Conservation (phyloP, 805 yeast genomes). For the Candida hungchunana region DNA sequence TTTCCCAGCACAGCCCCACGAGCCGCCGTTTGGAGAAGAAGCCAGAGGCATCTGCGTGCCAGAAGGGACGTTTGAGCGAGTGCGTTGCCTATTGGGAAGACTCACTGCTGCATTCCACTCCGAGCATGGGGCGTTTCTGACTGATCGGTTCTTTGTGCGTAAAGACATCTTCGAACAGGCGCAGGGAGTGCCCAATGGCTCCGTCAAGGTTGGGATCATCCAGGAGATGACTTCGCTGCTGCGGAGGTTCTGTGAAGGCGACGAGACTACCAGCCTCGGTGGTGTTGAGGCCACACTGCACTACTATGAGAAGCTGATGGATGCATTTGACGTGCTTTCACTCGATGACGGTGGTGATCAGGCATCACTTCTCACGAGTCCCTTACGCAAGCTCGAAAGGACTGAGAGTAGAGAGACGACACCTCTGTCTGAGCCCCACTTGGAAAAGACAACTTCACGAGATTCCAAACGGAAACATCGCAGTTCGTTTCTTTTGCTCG, state of each 20-base stretch:
- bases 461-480: conserved; percentile 2
- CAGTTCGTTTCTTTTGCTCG: conserved; percentile 5
- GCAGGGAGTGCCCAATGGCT: conserved; percentile 19
- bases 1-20: conserved; percentile 2
- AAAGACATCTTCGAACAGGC: conserved; percentile 11
- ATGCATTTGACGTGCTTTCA: conserved; percentile 23
- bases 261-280: conserved; percentile 2
- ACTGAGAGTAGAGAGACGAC: conserved; percentile 3
- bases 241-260: conserved; percentile 10
- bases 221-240: conserved; percentile 20
- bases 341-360: conserved; percentile 4
- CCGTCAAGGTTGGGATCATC: conserved; percentile 24
- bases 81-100: conserved; percentile 13
- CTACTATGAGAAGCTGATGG: conserved; percentile 24
- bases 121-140: conserved; percentile 17
- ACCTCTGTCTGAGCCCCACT: neutral
- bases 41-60: conserved; percentile 6
- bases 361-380: conserved; percentile 1
- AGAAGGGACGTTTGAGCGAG: conserved; percentile 9
- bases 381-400: conserved; percentile 3
- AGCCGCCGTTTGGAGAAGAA: conserved; percentile 7
- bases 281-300: conserved; percentile 15
- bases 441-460: neutral
- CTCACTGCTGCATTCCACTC: conserved; percentile 19
- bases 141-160: conserved; percentile 15